Base-by-base conservation (phyloP, 352 stramenopile genomes). In the Pythium myriotylum region DNA sequence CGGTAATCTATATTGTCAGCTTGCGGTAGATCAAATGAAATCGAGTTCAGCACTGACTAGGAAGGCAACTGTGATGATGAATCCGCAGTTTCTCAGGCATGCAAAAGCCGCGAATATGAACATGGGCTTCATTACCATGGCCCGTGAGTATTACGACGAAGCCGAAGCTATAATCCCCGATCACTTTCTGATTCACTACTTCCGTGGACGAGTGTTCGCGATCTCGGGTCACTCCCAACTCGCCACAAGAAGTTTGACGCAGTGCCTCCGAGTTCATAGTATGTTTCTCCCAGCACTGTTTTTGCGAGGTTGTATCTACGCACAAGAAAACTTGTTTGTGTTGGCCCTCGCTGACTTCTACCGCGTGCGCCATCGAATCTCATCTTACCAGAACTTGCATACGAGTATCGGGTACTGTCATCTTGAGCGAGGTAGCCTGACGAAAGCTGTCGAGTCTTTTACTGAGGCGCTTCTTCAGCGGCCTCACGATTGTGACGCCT, bases 391-490 rank as follows among this genome's bases (percentile, higher is more conserved):
- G 3, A 62, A 76, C 14, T 37, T 88, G 24, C 70, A 84, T 33
- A 75, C 72, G 10, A 80, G 54, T 42, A 88, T 88, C 3, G 79
- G 76, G 0, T 84, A 73, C 35, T 88, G 79, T 50, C 77, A 88
- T 33, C 76, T 82, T 4, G 37, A 79, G 45, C 59, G 63, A 42
- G 67, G 71, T 0, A 77, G 65, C n/a, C 43, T 83, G 33, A 27
- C 17, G 1, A 81, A 85, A 26, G 76, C 77, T 0, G 61, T 86
- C 1, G 68, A 76, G 40, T 67, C 74, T 12, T 71, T 88, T 17
- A 85, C 76, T 0, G 79, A 83, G 20, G 69, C 79, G 0, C 46
- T 81, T 3, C 40, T 65, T 10, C 60, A 78, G 17, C 53, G 51
- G 3, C 7, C 32, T 3, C 71, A 79, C 16, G 75, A 81, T 33